Evolutionary conservation across 2,329 filamentous ascomycete genomes (phyloP).

Genomic region (Xylariaceae sp.): DNA sequence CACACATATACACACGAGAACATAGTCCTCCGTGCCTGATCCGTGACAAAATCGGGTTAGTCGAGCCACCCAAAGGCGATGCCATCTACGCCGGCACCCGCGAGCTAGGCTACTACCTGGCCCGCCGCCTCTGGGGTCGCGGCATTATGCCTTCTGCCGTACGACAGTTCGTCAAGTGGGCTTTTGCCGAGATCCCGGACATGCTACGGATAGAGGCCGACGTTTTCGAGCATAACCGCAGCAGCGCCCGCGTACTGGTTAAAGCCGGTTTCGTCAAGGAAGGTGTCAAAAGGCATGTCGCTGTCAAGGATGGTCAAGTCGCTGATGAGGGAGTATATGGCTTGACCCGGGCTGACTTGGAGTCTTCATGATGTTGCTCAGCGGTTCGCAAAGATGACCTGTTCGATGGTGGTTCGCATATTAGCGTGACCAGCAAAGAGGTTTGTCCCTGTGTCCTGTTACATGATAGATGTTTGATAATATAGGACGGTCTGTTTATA

Average conservation of each 20-base stretch:
- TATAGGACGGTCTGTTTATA: too few species aligned
- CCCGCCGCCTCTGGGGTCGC: slow-evolving; percentile 40
- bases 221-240: slow-evolving; percentile 37
- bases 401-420: too few species aligned
- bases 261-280: slow-evolving; percentile 43
- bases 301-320: slow-evolving; percentile 39
- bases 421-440: too few species aligned
- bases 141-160: slow-evolving; percentile 35
- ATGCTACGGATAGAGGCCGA: slow-evolving; percentile 41
- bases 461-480: too few species aligned
- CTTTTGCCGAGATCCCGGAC: slow-evolving; percentile 39
- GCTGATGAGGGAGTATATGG: slow-evolving; percentile 37
- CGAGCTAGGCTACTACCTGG: slow-evolving; percentile 50
- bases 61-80: slow-evolving; percentile 33
- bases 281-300: slow-evolving; percentile 38
- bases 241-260: slow-evolving; percentile 40
- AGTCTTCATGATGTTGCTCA: slow-evolving; percentile 1
- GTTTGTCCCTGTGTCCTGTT: too few species aligned
- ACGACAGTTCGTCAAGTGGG: slow-evolving; percentile 39
- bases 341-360: slow-evolving; percentile 36
- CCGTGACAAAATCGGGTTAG: too few species aligned
- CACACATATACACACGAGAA: too few species aligned
- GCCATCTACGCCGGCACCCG: slow-evolving; percentile 40
- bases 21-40: too few species aligned
- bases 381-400: too few species aligned